Conservation (phyloP, 2,329 filamentous ascomycete genomes). For the Phoma sp. region DNA sequence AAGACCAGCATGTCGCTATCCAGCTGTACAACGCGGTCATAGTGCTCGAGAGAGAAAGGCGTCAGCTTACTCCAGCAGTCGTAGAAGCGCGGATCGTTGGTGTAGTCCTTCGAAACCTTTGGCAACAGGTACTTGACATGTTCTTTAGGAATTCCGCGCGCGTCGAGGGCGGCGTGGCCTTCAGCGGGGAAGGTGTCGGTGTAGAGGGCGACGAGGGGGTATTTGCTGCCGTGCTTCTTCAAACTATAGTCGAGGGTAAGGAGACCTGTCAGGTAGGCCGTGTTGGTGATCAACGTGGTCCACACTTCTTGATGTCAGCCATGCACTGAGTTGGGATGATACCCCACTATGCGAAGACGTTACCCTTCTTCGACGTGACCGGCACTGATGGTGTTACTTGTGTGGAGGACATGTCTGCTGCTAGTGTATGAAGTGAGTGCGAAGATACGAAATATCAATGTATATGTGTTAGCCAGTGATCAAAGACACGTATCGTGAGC, state of each 20-base stretch:
- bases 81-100: constrained; percentile 81
- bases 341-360: constrained; percentile 3
- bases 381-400: constrained; percentile 29
- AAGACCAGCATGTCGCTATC: constrained; percentile 88
- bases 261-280: constrained; percentile 79
- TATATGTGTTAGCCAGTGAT: constrained; percentile 3
- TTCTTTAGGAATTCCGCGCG: constrained; percentile 71
- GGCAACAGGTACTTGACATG: constrained; percentile 76
- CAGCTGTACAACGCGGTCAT: constrained; percentile 79
- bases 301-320: constrained; percentile 65
- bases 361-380: constrained; percentile 49
- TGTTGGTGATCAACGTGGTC: constrained; percentile 87
- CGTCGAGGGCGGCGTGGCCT: constrained; percentile 71
- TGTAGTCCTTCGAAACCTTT: constrained; percentile 68
- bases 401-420: constrained; percentile 9
- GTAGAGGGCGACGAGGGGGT: constrained; percentile 83
- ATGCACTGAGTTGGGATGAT: constrained; percentile 15
- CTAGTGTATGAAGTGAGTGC: background rate
- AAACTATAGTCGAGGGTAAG: constrained; percentile 82
- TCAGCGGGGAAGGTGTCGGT: constrained; percentile 74
- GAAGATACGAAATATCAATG: background rate
- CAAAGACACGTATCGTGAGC: constrained; percentile 1
- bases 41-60: constrained; percentile 77
- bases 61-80: constrained; percentile 90
- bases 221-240: constrained; percentile 67